phyloP scores from a whole-genome alignment of 768 basidiomycete genomes.

The Trametes coccinea region DNA sequence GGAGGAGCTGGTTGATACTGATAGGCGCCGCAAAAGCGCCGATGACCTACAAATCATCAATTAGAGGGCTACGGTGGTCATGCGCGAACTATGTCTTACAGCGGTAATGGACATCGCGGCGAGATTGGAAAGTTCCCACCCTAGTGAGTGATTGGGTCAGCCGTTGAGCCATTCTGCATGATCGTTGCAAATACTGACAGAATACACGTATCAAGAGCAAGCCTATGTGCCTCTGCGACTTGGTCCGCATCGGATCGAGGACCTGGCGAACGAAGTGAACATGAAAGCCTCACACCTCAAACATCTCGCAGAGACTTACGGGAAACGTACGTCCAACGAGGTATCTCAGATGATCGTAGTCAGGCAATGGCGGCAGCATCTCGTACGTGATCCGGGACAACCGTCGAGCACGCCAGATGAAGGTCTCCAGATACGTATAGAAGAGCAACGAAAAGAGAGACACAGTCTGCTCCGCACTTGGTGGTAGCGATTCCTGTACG shows the following conservation, averaged over 20 bases:
- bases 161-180: too few relatives aligned
- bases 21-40: conserved; percentile 27
- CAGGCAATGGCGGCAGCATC: conserved; percentile 37
- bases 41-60: background rate
- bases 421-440: conserved; percentile 42
- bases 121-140: conserved; percentile 21
- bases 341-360: conserved; percentile 32
- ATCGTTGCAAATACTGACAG: conserved; percentile 15
- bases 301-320: conserved; percentile 19
- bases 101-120: conserved; percentile 20
- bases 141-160: conserved; percentile 2
- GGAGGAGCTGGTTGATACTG: conserved; percentile 41
- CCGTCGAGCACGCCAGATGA: conserved; percentile 34
- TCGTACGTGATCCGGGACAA: conserved; percentile 35
- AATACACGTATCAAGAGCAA: conserved; percentile 35
- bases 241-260: conserved; percentile 39
- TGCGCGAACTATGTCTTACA: conserved; percentile 16
- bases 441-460: conserved; percentile 41
- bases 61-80: too few relatives aligned
- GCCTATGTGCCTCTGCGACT: conserved; percentile 36
- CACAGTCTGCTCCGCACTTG: conserved; percentile 46
- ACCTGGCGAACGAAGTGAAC: conserved; percentile 16
- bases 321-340: conserved; percentile 29
- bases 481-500: background rate
- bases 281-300: background rate